Conservation (phyloP, 208 protist genomes). For the Leishmania lainsoni region DNA sequence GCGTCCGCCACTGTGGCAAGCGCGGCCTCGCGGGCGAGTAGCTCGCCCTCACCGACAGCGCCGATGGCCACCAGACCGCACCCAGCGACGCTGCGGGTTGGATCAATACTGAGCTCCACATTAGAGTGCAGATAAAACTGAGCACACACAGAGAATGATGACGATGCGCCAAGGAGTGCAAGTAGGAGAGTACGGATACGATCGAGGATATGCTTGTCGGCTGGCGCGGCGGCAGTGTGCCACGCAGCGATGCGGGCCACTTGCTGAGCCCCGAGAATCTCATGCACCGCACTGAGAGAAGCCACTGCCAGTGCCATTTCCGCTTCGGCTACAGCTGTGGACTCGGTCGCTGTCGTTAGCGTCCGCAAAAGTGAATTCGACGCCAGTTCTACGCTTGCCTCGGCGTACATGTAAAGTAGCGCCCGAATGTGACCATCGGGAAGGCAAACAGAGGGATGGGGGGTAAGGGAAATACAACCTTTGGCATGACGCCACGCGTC, state of each 20-base stretch:
- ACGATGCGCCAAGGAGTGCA: slow-evolving; percentile 1
- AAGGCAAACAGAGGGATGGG: not conserved
- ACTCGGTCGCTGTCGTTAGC: slow-evolving; percentile 1
- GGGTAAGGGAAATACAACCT: not conserved
- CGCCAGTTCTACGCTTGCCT: slow-evolving; percentile 1
- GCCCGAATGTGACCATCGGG: not conserved
- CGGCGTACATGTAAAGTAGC: slow-evolving; percentile 9
- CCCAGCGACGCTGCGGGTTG: slow-evolving; percentile 34
- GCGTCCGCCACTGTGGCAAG: not conserved
- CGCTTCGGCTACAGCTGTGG: not conserved
- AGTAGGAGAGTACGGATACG: slow-evolving; percentile 11
- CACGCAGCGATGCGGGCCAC: slow-evolving; percentile 1
- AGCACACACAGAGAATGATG: not conserved
- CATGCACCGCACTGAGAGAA: not conserved
- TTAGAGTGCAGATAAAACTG: slow-evolving; percentile 26
- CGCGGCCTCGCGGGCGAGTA: slow-evolving; percentile 37
- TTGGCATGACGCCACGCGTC: slow-evolving; percentile 3
- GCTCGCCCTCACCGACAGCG: slow-evolving; percentile 39
- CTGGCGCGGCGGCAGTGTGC: slow-evolving; percentile 1
- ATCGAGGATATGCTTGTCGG: not conserved
- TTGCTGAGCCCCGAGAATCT: slow-evolving; percentile 6
- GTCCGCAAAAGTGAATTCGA: slow-evolving; percentile 4
- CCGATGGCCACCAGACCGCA: slow-evolving; percentile 41
- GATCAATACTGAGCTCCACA: slow-evolving; percentile 38
- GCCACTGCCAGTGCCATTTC: not conserved